A percentile compares a stretch with the other conserved stretches of the same genome.
phyloP scores from a whole-genome alignment of 2,329 filamentous ascomycete species.

The Trichoderma atrobrunneum region DNA sequence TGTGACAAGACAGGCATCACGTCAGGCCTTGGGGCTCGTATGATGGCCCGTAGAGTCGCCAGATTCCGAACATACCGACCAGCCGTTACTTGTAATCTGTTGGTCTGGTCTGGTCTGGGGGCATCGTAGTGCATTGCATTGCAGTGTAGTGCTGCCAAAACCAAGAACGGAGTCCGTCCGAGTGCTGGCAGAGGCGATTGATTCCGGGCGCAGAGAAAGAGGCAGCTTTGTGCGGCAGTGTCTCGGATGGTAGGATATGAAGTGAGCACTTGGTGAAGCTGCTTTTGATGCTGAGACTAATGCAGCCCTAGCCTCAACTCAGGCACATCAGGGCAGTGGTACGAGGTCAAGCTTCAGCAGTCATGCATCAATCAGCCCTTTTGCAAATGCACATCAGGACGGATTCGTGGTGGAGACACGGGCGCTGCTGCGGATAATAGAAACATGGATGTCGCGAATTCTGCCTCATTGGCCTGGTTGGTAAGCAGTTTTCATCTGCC shows the following conservation, averaged over 20 bases:
- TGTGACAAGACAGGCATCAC: not conserved
- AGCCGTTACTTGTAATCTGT: not conserved
- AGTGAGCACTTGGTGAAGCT: not conserved
- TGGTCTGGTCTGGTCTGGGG: not conserved
- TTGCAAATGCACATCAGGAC: not conserved
- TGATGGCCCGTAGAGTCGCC: not conserved
- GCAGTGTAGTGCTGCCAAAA: not conserved
- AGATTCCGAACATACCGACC: not conserved
- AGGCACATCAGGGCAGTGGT: not conserved
- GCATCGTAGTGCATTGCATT: not conserved
- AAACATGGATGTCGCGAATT: not conserved
- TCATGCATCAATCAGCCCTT: not conserved
- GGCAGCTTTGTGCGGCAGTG: not conserved
- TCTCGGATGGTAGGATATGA: not conserved
- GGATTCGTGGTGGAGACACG: not conserved
- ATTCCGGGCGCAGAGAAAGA: not conserved
- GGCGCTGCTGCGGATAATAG: conserved; percentile 7
- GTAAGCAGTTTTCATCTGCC: not conserved
- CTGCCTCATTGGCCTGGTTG: conserved; percentile 2
- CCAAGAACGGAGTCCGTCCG: not conserved
- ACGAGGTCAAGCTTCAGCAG: not conserved
- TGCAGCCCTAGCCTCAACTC: not conserved
- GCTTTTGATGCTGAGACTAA: not conserved
- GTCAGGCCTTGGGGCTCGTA: not conserved
- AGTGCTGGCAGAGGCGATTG: not conserved